phyloP scores from a whole-genome alignment of 2,329 filamentous ascomycete species.

The Chaetomiaceae sp. region DNA sequence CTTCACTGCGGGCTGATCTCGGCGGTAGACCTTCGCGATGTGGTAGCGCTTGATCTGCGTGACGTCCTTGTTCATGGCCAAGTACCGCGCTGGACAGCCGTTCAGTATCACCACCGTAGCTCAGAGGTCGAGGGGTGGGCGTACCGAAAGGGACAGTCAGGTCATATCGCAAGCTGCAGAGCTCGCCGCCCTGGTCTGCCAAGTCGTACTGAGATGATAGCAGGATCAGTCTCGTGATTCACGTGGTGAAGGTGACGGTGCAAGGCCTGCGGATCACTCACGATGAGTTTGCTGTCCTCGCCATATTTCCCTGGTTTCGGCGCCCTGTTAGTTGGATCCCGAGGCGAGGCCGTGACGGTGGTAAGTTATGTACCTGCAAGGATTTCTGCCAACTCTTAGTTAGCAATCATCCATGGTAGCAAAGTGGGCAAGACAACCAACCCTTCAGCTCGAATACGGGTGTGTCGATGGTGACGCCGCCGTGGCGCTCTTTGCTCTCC shows the following conservation, averaged over 20 bases:
- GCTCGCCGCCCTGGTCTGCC: slow-evolving; percentile 76
- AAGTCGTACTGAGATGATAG: slow-evolving; percentile 59
- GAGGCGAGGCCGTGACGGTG: background rate
- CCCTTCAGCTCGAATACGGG: slow-evolving; percentile 70
- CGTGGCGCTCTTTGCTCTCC: slow-evolving; percentile 49
- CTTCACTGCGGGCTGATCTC: slow-evolving; percentile 79
- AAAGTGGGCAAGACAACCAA: slow-evolving; percentile 1
- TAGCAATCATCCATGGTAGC: slow-evolving; percentile 47
- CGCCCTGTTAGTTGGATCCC: slow-evolving; percentile 6
- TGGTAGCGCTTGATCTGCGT: slow-evolving; percentile 90
- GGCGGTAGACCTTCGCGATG: slow-evolving; percentile 85
- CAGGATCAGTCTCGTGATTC: background rate
- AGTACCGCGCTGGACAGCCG: slow-evolving; percentile 61
- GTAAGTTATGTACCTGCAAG: slow-evolving; percentile 18
- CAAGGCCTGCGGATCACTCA: background rate
- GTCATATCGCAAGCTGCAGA: slow-evolving; percentile 77
- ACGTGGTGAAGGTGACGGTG: background rate
- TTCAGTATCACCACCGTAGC: background rate
- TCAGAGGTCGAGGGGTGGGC: background rate
- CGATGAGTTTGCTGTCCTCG: slow-evolving; percentile 63
- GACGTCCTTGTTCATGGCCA: slow-evolving; percentile 83
- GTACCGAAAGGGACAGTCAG: slow-evolving; percentile 38
- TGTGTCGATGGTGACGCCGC: slow-evolving; percentile 66
- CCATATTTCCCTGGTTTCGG: slow-evolving; percentile 66
- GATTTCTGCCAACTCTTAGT: slow-evolving; percentile 26